Evolutionary conservation across 139 green algal genomes (phyloP), one percentile per base, ranked within the genome.

Genomic region (Chlamydomonas incerta): DNA sequence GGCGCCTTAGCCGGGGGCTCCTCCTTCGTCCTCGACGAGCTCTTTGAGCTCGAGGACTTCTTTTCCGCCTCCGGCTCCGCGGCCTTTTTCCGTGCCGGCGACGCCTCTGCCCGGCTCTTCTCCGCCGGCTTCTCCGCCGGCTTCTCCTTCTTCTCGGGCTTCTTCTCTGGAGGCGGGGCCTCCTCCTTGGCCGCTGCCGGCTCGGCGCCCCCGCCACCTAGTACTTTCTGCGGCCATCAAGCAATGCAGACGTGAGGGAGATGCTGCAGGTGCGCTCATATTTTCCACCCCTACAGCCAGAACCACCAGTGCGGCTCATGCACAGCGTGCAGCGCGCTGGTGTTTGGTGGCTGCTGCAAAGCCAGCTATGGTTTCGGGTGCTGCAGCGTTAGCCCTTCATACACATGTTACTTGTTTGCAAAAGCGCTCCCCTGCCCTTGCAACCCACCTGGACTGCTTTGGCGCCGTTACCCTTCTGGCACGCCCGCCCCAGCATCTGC

Each of bases 401-500:
- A n/a, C n/a, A n/a, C n/a, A n/a, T n/a, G n/a, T n/a, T n/a, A n/a
- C n/a, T n/a, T n/a, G n/a, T n/a, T n/a, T n/a, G n/a, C n/a, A n/a
- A n/a, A n/a, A n/a, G n/a, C n/a, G n/a, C n/a, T n/a, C n/a, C 66
- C 66, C 1, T 31, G 29, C 33, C 33, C 20, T 69, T 74, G 11
- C 72, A 35, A 41, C 83, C 24, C 67, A 89, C 77, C 92, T 93
- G 82, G 47, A 93, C 90, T 17, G 81, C 89, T 10, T 92, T 87
- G 29, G 72, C 84, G 35, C 85, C 87, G 41, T 77, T 57, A 35
- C 70, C 79, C 72, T 88, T 79, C 9, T 26, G 47, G 35, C 90
- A 92, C 4, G 91, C 93, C 29, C 47, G 70, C 15, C 67, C 93
- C 29, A 97, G 87, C 93, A 94, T 93, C 80, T 96, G 95, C 77